phyloP scores from a whole-genome alignment of 495 filamentous ascomycete genomes.

The Lineolata rhizophorae region DNA sequence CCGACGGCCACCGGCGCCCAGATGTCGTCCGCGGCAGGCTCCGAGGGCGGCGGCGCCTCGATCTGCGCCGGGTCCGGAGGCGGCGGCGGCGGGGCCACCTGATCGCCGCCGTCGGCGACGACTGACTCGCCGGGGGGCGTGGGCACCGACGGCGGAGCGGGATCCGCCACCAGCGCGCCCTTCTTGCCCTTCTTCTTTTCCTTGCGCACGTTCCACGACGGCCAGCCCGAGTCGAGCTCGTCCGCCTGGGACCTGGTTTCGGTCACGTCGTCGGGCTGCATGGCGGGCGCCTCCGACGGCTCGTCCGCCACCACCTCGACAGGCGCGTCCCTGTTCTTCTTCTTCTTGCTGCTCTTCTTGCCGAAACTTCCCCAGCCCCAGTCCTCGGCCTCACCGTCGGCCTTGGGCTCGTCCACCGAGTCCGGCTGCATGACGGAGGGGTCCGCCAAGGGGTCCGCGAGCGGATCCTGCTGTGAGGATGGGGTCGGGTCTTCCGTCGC shows the following conservation, averaged over 20 bases:
- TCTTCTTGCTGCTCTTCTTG: conserved; percentile 5
- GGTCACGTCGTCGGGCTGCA: conserved; percentile 9
- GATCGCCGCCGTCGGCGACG: not conserved
- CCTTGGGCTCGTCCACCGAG: conserved; percentile 5
- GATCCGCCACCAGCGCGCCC: conserved; percentile 7
- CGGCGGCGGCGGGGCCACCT: not conserved
- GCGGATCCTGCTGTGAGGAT: not conserved
- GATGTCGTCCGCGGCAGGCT: too few species aligned
- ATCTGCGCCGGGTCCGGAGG: not conserved
- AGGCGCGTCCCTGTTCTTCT: conserved; percentile 15
- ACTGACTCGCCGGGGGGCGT: conserved; percentile 10
- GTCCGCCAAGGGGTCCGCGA: not conserved
- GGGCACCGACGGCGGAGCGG: conserved; percentile 11
- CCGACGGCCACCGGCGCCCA: too few species aligned
- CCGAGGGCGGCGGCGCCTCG: not conserved
- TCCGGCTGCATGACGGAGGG: not conserved
- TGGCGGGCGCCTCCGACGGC: conserved; percentile 3
- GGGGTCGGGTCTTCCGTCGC: conserved; percentile 1
- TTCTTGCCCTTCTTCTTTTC: conserved; percentile 17
- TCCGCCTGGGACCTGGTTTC: conserved; percentile 9
- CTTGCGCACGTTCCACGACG: conserved; percentile 7
- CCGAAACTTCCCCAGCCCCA: not conserved
- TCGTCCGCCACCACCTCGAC: conserved; percentile 9
- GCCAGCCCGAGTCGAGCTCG: conserved; percentile 7
- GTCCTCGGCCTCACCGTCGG: conserved; percentile 3